A percentile compares a stretch with the other conserved stretches of the same genome.
These are phyloP conservation scores for Quercus dentata DNA, from an alignment of 306 rosid species.

Conservation along the genomic window DNA sequence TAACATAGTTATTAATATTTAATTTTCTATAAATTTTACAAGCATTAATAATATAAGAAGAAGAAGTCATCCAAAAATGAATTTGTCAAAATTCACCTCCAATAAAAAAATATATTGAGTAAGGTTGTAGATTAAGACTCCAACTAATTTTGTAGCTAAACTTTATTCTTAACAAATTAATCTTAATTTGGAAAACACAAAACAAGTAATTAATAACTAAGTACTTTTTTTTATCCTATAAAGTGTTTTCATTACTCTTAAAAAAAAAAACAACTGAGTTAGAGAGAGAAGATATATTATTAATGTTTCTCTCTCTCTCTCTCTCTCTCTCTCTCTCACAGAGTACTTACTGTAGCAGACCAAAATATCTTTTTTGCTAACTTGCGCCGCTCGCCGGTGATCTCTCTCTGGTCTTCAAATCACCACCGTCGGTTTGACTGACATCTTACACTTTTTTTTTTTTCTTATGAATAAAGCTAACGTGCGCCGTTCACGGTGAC, in stretches of 20 bases:
- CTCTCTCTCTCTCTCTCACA: background rate
- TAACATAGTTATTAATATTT: too few species aligned
- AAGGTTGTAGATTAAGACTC: too few species aligned
- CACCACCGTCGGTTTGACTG: constrained; percentile 13
- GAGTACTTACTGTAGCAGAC: too few species aligned
- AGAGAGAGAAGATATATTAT: too few species aligned
- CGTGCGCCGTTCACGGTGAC: constrained; percentile 8
- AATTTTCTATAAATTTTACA: too few species aligned
- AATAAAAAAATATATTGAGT: too few species aligned
- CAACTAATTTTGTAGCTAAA: too few species aligned
- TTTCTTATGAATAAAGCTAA: background rate
- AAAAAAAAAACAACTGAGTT: background rate
- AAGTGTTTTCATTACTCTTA: background rate
- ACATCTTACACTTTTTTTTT: background rate
- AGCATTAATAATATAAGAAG: too few species aligned
- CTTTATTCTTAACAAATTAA: too few species aligned
- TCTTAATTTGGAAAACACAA: too few species aligned
- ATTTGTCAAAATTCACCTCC: too few species aligned
- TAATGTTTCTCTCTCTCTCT: background rate
- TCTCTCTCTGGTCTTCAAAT: background rate
- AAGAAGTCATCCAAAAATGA: accelerated
- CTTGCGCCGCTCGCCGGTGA: constrained; percentile 32
- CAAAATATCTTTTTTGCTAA: constrained; percentile 20
- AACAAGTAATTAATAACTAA: too few species aligned
- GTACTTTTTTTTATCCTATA: background rate